phyloP scores from a whole-genome alignment of 2,329 filamentous ascomycete species.

The Fusarium avenaceum region DNA sequence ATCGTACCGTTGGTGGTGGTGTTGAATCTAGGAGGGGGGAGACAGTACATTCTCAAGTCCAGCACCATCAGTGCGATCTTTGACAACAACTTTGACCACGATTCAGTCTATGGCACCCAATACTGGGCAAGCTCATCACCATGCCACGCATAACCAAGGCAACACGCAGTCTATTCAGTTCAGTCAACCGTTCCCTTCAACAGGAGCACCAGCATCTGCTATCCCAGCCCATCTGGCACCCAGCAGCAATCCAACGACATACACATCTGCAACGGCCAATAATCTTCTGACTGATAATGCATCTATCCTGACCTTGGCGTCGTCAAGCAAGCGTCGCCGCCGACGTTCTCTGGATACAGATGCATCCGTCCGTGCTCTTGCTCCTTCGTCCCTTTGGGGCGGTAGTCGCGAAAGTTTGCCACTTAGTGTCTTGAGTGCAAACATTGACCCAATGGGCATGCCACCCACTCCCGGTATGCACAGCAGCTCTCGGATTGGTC shows the following conservation, averaged over 20 bases:
- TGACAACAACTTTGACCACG: conserved; percentile 87
- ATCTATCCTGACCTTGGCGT: conserved; percentile 86
- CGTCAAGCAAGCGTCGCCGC: conserved; percentile 82
- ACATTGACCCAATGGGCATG: conserved; percentile 66
- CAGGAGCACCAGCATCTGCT: conserved; percentile 75
- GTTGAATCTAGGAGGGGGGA: conserved; percentile 75
- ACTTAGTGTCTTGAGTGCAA: conserved; percentile 81
- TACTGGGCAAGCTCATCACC: conserved; percentile 54
- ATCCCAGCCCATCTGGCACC: conserved; percentile 78
- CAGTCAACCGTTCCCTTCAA: conserved; percentile 74
- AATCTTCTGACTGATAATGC: conserved; percentile 87
- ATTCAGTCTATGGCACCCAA: conserved; percentile 81
- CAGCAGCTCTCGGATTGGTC: conserved; percentile 58
- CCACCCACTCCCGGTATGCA: conserved; percentile 66
- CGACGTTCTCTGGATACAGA: conserved; percentile 87
- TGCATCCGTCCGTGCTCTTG: conserved; percentile 86
- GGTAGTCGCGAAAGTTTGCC: conserved; percentile 85
- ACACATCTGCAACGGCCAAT: conserved; percentile 83
- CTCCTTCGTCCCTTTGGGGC: conserved; percentile 84
- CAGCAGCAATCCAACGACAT: conserved; percentile 74
- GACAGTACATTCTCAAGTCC: conserved; percentile 86
- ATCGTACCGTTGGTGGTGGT: conserved; percentile 75
- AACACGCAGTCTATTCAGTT: conserved; percentile 70
- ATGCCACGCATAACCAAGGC: conserved; percentile 53
- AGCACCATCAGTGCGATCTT: conserved; percentile 81